A percentile compares a stretch with the other conserved stretches of the same genome.
phyloP scores from a whole-genome alignment of 148 eudicot species.

The Heliosperma pusillum region DNA sequence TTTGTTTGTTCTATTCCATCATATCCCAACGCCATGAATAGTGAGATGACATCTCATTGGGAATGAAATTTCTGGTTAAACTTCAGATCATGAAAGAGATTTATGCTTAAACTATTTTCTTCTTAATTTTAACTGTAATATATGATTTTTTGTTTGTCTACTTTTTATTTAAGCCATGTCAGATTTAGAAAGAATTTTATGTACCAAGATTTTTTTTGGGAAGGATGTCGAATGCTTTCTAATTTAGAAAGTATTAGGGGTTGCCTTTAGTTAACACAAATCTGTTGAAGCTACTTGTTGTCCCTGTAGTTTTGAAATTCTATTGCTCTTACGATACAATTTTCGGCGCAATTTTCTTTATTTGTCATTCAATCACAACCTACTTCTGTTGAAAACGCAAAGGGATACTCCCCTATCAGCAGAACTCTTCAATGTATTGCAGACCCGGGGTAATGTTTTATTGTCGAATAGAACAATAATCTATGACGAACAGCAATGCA shows the following conservation, averaged over 20 bases:
- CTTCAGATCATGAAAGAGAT: neutral
- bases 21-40: slow-evolving; percentile 1
- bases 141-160: neutral
- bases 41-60: neutral
- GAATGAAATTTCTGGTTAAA: neutral
- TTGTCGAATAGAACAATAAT: slow-evolving; percentile 2
- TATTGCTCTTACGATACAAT: neutral
- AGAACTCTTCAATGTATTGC: neutral
- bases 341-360: neutral
- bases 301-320: neutral
- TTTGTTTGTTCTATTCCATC: neutral
- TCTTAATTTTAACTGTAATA: neutral
- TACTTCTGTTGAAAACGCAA: neutral
- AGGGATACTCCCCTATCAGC: no score
- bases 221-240: neutral
- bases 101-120: neutral
- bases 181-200: neutral
- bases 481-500: neutral
- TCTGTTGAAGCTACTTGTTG: neutral
- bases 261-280: neutral
- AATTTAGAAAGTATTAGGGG: neutral
- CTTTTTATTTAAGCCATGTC: neutral
- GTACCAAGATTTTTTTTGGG: neutral
- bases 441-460: neutral
- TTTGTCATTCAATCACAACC: neutral